These are phyloP conservation scores for Cytospora leucostoma DNA, from an alignment of 2,329 filamentous ascomycete genomes.

Conservation along the genomic window DNA sequence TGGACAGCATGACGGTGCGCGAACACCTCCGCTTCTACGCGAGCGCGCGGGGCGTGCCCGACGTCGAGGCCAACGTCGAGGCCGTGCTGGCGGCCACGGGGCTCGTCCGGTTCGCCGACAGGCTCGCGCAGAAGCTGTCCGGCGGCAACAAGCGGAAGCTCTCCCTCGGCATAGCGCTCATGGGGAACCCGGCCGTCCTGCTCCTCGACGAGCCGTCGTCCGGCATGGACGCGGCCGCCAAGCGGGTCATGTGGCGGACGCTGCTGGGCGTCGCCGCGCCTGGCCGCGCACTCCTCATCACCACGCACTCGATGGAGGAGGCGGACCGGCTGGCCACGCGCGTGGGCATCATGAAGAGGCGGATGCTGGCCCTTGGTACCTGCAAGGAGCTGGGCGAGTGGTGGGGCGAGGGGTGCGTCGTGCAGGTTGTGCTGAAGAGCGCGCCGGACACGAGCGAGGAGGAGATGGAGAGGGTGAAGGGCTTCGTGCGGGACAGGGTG, in stretches of 20 bases:
- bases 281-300: constrained; percentile 81
- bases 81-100: constrained; percentile 82
- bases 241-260: constrained; percentile 91
- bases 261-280: constrained; percentile 61
- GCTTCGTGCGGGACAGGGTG: constrained; percentile 66
- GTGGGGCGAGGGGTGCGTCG: constrained; percentile 77
- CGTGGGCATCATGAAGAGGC: constrained; percentile 81
- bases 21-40: constrained; percentile 92
- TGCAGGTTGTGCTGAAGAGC: constrained; percentile 75
- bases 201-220: constrained; percentile 87
- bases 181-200: constrained; percentile 86
- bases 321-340: constrained; percentile 83
- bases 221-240: constrained; percentile 87
- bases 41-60: constrained; percentile 73
- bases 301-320: constrained; percentile 95
- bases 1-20: constrained; percentile 86
- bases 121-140: constrained; percentile 78
- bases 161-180: constrained; percentile 83
- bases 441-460: constrained; percentile 71
- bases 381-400: constrained; percentile 70
- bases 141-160: constrained; percentile 96
- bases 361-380: constrained; percentile 83
- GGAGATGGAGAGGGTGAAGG: constrained; percentile 67
- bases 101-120: constrained; percentile 66
- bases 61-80: constrained; percentile 75